Conservation (phyloP, 805 yeast genomes). For the Pichia nanzhaoensis region DNA sequence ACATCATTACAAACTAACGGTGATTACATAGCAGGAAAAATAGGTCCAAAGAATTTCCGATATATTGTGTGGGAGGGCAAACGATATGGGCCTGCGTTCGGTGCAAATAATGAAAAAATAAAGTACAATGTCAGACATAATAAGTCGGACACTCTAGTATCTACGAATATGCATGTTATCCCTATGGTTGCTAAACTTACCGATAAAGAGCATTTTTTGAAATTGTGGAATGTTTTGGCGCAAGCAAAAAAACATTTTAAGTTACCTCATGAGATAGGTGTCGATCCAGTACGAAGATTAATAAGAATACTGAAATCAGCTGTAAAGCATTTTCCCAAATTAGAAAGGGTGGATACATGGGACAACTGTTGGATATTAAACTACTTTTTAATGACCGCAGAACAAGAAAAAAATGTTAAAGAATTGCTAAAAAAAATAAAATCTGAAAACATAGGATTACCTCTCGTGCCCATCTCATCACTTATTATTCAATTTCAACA, state of each 20-base stretch:
- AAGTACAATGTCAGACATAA: neutral
- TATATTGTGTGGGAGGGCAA: slow-evolving; percentile 11
- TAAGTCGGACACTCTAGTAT: too few relatives aligned
- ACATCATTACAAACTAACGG: slow-evolving; percentile 15
- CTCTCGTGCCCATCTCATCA: slow-evolving; percentile 12
- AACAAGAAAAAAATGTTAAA: slow-evolving; percentile 9
- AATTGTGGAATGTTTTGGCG: slow-evolving; percentile 13
- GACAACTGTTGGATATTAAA: slow-evolving; percentile 10
- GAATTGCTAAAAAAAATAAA: slow-evolving; percentile 7
- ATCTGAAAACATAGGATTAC: slow-evolving; percentile 4
- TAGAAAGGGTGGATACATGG: neutral
- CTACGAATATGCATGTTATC: neutral
- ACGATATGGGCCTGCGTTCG: slow-evolving; percentile 20
- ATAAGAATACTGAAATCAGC: slow-evolving; percentile 14
- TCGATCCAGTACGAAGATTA: slow-evolving; percentile 19
- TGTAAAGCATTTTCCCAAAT: slow-evolving; percentile 13
- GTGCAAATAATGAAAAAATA: slow-evolving; percentile 12
- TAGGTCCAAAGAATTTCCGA: slow-evolving; percentile 19
- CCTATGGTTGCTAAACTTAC: slow-evolving; percentile 1
- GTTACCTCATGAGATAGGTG: slow-evolving; percentile 20
- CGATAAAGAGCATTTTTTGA: slow-evolving; percentile 1
- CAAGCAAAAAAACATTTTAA: slow-evolving; percentile 22
- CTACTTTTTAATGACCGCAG: slow-evolving; percentile 14
- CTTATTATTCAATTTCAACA: slow-evolving; percentile 7
- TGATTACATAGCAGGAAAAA: slow-evolving; percentile 23